Percentiles rank a stretch among this genome's conserved stretches.
Conservation (phyloP, 2,329 filamentous ascomycete genomes). For the Pseudogymnoascus sp. region DNA sequence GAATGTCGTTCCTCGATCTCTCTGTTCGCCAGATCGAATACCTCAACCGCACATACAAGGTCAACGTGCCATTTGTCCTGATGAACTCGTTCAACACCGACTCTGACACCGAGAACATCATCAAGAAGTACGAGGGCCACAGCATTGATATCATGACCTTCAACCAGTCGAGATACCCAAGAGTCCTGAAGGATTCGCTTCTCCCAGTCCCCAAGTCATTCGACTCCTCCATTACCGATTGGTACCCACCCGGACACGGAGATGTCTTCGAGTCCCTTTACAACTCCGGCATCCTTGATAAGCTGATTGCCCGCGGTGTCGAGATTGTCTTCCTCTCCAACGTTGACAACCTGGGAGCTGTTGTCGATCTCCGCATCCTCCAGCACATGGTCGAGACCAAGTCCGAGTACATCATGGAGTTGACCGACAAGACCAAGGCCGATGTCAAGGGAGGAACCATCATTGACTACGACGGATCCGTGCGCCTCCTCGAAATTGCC, state of each 20-base stretch:
- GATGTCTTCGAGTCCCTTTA: conserved; percentile 99
- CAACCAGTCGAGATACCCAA: conserved; percentile 98
- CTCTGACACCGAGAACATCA: conserved; percentile 94
- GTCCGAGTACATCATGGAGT: conserved; percentile 98
- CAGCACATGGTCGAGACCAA: conserved; percentile 99
- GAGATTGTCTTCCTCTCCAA: conserved; percentile 99
- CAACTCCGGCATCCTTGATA: conserved; percentile 96
- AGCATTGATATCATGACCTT: conserved; percentile 99
- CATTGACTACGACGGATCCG: conserved; percentile 96
- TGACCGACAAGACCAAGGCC: conserved; percentile 99
- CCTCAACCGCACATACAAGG: conserved; percentile 94
- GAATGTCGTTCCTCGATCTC: conserved; percentile 99
- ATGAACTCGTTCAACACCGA: conserved; percentile 99
- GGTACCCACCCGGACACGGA: conserved; percentile 98
- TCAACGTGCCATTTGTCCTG: conserved; percentile 95
- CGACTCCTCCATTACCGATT: conserved; percentile 83
- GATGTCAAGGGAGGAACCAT: conserved; percentile 99
- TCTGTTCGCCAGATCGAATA: conserved; percentile 98
- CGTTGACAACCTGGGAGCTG: conserved; percentile 95
- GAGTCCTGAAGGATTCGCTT: conserved; percentile 96
- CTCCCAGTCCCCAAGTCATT: conserved; percentile 88
- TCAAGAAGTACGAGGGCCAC: conserved; percentile 99
- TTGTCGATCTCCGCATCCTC: conserved; percentile 94
- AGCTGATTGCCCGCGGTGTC: conserved; percentile 88
- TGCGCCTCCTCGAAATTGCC: conserved; percentile 94